Conservation (phyloP, 352 stramenopile genomes). For the Globisporangium orthogonon region DNA sequence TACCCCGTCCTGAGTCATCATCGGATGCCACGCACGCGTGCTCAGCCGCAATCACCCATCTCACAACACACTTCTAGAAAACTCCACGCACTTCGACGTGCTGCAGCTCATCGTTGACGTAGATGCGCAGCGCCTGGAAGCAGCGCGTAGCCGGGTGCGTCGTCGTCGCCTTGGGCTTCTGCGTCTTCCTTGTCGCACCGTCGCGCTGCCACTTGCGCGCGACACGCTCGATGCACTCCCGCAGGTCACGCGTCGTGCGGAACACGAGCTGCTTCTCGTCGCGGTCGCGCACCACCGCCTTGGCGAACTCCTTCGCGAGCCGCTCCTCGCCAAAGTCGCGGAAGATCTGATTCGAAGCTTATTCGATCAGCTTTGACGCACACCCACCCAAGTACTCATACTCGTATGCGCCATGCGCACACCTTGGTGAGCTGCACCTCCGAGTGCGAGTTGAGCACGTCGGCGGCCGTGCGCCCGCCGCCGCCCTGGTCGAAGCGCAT, state of each 20-base stretch:
- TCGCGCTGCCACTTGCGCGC: slow-evolving; percentile 52
- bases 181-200: background rate
- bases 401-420: no score
- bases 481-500: slow-evolving; percentile 71
- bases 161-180: slow-evolving; percentile 6
- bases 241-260: slow-evolving; percentile 52
- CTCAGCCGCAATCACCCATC: background rate
- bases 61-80: background rate
- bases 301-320: slow-evolving; percentile 75
- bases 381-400: no score
- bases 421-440: slow-evolving; percentile 65
- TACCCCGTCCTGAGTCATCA: slow-evolving; percentile 26
- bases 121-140: slow-evolving; percentile 78
- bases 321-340: slow-evolving; percentile 61
- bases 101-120: slow-evolving; percentile 75
- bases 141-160: slow-evolving; percentile 70
- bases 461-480: slow-evolving; percentile 30
- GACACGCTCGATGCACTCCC: slow-evolving; percentile 71
- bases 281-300: slow-evolving; percentile 66
- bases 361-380: no score
- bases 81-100: slow-evolving; percentile 35
- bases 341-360: slow-evolving; percentile 34
- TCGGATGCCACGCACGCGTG: no score
- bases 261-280: slow-evolving; percentile 46
- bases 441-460: slow-evolving; percentile 64